Percentiles rank a stretch among this genome's conserved stretches.
phyloP scores from a whole-genome alignment of 371 early-diverging fungal genomes.

The Lichtheimia ornata region DNA sequence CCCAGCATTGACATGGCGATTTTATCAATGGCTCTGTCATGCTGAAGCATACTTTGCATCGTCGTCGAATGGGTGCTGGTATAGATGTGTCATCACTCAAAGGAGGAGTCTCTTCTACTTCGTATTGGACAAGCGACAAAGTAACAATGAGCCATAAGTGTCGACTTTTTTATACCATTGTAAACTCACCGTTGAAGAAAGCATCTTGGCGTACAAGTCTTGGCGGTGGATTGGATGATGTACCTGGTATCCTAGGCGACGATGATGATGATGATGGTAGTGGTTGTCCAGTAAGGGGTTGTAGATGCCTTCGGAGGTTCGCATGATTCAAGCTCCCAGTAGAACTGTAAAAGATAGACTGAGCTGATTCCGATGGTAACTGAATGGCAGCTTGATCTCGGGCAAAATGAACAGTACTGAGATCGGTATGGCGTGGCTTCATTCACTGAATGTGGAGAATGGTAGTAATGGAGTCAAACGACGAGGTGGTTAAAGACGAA shows the following conservation, averaged over 20 bases:
- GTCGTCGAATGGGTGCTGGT: no score
- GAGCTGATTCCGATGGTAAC: not conserved
- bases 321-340: slow-evolving; percentile 8
- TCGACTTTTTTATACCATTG: no score
- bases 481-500: no score
- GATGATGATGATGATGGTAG: no score
- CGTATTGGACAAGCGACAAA: slow-evolving; percentile 1
- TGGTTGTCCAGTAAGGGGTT: not conserved
- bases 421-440: no score
- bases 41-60: no score
- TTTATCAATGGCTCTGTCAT: no score
- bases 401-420: no score
- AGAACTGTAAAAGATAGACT: not conserved
- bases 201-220: slow-evolving; percentile 10
- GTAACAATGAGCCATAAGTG: not conserved
- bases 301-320: slow-evolving; percentile 7
- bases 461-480: no score
- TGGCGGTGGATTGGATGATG: not conserved
- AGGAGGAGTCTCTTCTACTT: not conserved
- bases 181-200: slow-evolving; percentile 1
- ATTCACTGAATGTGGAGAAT: no score
- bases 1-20: no score
- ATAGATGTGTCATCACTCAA: not conserved
- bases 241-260: not conserved
- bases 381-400: not conserved